Evolutionary conservation across 2,329 filamentous ascomycete genomes (phyloP).

Genomic region (Cyphellophora attinorum): DNA sequence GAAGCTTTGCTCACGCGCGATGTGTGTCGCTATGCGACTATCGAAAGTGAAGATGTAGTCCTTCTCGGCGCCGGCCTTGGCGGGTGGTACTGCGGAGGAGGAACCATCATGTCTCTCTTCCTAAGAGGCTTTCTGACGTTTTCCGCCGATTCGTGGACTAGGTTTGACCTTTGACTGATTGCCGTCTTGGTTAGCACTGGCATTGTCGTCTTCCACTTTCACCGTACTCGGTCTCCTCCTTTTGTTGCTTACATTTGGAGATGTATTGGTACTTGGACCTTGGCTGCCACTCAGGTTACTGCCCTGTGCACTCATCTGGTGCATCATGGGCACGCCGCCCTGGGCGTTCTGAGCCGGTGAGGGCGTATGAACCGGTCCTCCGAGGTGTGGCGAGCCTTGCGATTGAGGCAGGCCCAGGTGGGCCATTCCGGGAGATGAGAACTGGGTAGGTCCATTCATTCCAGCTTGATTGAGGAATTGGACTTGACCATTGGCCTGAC

Average conservation of each 20-base stretch:
- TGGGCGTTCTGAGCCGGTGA: conserved; percentile 37
- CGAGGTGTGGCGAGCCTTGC: conserved; percentile 43
- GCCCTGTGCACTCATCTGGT: conserved; percentile 47
- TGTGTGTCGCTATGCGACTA: no score
- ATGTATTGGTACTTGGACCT: conserved; percentile 51
- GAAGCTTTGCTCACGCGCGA: no score
- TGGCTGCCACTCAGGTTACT: conserved; percentile 41
- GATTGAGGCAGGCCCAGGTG: conserved; percentile 40
- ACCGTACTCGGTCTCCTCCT: conserved; percentile 49
- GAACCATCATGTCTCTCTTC: no score
- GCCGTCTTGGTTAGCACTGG: conserved; percentile 40
- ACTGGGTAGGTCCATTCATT: conserved; percentile 39
- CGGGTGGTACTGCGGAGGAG: no score
- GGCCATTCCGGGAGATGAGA: conserved; percentile 49
- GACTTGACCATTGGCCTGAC: conserved; percentile 16
- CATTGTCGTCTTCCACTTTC: conserved; percentile 49
- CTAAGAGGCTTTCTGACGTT: conserved; percentile 40
- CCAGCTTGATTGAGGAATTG: conserved; percentile 26
- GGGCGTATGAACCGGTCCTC: conserved; percentile 37
- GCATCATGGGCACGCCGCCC: conserved; percentile 43
- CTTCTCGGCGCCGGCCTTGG: no score
- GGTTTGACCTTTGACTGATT: conserved; percentile 34
- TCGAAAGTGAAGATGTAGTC: no score
- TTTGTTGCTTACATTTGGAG: conserved; percentile 50
- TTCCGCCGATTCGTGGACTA: conserved; percentile 35